phyloP scores from a whole-genome alignment of 2,329 filamentous ascomycete genomes.

The Fusarium bulbicola region DNA sequence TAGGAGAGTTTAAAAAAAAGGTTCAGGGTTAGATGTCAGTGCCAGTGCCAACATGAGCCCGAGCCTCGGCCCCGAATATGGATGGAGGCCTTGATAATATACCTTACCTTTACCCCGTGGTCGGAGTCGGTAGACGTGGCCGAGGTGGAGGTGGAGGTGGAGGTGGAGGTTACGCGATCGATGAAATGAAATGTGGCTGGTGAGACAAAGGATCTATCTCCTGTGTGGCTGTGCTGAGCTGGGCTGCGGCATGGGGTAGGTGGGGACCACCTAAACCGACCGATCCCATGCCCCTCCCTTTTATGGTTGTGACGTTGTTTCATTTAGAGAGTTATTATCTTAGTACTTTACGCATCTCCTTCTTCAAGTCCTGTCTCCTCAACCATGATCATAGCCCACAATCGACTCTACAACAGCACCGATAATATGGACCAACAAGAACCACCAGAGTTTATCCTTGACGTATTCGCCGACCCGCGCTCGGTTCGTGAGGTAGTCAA shows the following conservation, averaged over 20 bases:
- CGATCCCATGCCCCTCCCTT: slow-evolving; percentile 25
- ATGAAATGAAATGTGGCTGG: neutral
- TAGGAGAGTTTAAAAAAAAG: neutral
- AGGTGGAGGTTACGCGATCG: neutral
- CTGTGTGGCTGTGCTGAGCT: neutral
- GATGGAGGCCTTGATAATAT: slow-evolving; percentile 21
- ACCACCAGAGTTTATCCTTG: slow-evolving; percentile 89
- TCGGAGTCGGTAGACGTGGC: slow-evolving; percentile 13
- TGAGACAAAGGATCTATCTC: neutral
- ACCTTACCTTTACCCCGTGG: slow-evolving; percentile 7
- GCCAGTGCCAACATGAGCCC: slow-evolving; percentile 3
- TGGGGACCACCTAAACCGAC: neutral
- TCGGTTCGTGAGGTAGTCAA: slow-evolving; percentile 93
- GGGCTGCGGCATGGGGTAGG: slow-evolving; percentile 18
- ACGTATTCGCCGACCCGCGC: slow-evolving; percentile 89
- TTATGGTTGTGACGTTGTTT: slow-evolving; percentile 24
- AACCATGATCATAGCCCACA: slow-evolving; percentile 39
- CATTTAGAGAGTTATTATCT: neutral
- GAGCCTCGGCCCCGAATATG: slow-evolving; percentile 30
- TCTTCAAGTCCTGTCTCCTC: neutral
- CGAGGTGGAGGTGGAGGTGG: slow-evolving; percentile 14
- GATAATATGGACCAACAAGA: slow-evolving; percentile 58
- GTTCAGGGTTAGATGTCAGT: slow-evolving; percentile 15
- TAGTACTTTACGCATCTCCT: neutral
- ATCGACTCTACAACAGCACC: slow-evolving; percentile 29